phyloP scores from a whole-genome alignment of 164 flowering plant genomes.

The Protea cynaroides region DNA sequence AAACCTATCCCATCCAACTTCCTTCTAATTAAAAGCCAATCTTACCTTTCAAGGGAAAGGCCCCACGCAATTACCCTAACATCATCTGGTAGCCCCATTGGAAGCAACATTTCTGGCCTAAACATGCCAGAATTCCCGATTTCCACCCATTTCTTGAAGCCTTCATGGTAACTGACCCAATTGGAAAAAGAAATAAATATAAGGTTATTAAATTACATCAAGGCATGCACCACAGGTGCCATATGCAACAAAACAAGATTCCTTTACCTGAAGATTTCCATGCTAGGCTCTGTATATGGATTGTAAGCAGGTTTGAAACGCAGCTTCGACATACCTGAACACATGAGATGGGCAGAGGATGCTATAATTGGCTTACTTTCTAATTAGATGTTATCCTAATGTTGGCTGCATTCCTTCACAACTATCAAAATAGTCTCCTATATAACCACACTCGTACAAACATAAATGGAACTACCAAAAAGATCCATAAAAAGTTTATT shows the following conservation, averaged over 20 bases:
- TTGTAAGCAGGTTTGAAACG: slow-evolving; percentile 95
- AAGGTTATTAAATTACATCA: not conserved
- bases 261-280: slow-evolving; percentile 91
- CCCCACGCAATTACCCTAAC: slow-evolving; percentile 97
- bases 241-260: not conserved
- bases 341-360: not conserved
- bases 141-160: slow-evolving; percentile 92
- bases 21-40: not conserved
- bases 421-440: not conserved
- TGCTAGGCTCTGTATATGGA: slow-evolving; percentile 97
- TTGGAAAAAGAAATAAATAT: not conserved
- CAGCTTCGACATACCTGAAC: slow-evolving; percentile 78
- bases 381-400: not conserved
- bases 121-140: slow-evolving; percentile 98
- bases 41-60: slow-evolving; percentile 91
- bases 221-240: not conserved
- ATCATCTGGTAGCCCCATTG: slow-evolving; percentile 98
- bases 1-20: not conserved
- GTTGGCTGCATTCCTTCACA: not conserved
- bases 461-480: not conserved
- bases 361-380: not conserved
- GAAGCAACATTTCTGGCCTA: slow-evolving; percentile 96
- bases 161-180: slow-evolving; percentile 77
- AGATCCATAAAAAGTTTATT: not conserved
- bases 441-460: not conserved